Evolutionary conservation across 768 basidiomycete species (phyloP).

Genomic region (Amanita muscaria): DNA sequence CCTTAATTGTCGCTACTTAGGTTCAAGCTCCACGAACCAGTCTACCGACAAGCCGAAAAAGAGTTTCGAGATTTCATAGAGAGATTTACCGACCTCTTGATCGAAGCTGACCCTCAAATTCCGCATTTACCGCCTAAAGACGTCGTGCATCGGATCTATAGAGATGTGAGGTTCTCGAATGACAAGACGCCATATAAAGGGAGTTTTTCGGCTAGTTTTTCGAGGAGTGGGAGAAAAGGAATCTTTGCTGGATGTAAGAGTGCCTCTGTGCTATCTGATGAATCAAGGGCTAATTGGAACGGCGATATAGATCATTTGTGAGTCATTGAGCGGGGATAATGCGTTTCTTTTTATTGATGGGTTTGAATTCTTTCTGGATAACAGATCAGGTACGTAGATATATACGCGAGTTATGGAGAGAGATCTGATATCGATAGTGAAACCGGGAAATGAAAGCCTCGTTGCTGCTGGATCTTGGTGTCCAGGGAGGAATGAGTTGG

Average conservation of each 20-base stretch:
- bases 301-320: conserved; percentile 75
- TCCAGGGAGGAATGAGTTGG: conserved; percentile 71
- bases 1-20: conserved; percentile 24
- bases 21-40: conserved; percentile 80
- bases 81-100: conserved; percentile 54
- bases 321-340: no score
- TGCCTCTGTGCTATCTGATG: conserved; percentile 1
- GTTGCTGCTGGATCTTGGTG: conserved; percentile 80
- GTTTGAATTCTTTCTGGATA: neutral
- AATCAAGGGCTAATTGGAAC: no score
- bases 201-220: conserved; percentile 74
- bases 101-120: conserved; percentile 72
- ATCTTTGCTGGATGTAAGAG: conserved; percentile 78
- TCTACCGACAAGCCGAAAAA: conserved; percentile 74
- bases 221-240: conserved; percentile 84
- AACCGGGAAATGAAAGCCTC: conserved; percentile 56
- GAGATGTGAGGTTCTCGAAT: conserved; percentile 89
- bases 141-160: conserved; percentile 85
- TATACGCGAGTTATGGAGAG: no score
- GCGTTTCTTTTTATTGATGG: conserved; percentile 1
- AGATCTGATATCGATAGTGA: conserved; percentile 31
- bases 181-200: conserved; percentile 96
- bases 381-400: conserved; percentile 23
- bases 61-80: conserved; percentile 87
- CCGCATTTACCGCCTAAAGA: conserved; percentile 89